Base-by-base conservation (phyloP, 768 basidiomycete species). In the Nidularia pulvinata region DNA sequence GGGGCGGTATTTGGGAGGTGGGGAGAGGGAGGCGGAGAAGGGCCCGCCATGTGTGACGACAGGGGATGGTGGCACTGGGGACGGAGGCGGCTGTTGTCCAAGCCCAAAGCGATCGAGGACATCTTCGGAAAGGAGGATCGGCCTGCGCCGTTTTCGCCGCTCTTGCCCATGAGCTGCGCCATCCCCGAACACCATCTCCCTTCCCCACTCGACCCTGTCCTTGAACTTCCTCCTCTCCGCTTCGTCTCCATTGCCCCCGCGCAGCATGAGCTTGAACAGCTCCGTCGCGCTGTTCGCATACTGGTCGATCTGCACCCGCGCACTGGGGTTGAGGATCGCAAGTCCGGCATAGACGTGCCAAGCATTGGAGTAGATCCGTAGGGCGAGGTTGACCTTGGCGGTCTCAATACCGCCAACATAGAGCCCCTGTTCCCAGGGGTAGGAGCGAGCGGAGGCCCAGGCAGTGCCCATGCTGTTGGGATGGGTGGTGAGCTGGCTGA, bases 291-390 rank as follows among this genome's bases (percentile, higher is more conserved):
- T 89, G 54, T 83, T 81, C 4, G 96, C 88, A 65, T 88, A 99
- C 59, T 96, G 93, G 60, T 97, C 81, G 58, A 99, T 98, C 66
- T 98, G 96, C 1, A 79, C 68, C 42, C 83, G 82, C 0, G 97
- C 97, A 9, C 82, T 86, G 5, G 97, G 96, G 69, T 99, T 98
- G 56, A 99, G 82, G 66, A 98, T 93, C 1, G 96, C 96, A n/a
- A 99, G 83, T 1, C 97, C 96, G 13, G 96, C 96, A 67, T 99
- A 99, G 64, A 99, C 96, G 71, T 99, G 96, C 95, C 95, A 99
- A 56, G 94, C 89, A 69, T 95, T 97, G 45, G 93, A 83, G 70
- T 98, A 99, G 62, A 99, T 98, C 0, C 97, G 92, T 19, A 97
- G 82, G 57, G 91, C 86, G 69, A 98, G 89, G 78, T 99, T 99